phyloP scores from a whole-genome alignment of 2,329 filamentous ascomycete genomes.

The Trichoderma sp. region DNA sequence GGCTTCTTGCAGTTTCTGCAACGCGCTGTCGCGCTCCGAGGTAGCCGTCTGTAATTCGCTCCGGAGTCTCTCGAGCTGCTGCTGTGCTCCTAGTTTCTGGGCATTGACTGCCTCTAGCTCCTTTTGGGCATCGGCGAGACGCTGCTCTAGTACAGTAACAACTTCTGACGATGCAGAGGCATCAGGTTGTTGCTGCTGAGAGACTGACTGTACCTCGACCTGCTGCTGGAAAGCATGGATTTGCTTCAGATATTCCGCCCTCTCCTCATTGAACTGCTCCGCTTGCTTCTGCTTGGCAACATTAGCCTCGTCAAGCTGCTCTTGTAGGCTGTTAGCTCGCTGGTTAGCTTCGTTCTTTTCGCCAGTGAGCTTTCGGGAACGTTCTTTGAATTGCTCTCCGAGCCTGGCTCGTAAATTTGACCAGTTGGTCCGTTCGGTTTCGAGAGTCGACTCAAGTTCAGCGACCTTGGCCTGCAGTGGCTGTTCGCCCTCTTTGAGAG shows the following conservation, averaged over 20 bases:
- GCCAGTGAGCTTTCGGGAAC: conserved; percentile 52
- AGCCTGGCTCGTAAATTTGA: conserved; percentile 50
- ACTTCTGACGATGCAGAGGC: conserved; percentile 47
- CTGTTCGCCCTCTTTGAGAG: conserved; percentile 48
- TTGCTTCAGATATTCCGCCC: conserved; percentile 41
- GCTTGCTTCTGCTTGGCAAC: conserved; percentile 43
- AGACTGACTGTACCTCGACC: conserved; percentile 34
- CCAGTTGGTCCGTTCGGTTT: conserved; percentile 56
- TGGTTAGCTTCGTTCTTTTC: conserved; percentile 52
- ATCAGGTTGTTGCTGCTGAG: conserved; percentile 29
- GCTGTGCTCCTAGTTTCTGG: conserved; percentile 67
- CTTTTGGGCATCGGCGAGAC: conserved; percentile 49
- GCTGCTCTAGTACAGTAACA: conserved; percentile 46
- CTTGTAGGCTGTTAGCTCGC: conserved; percentile 52
- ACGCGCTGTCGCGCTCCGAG: conserved; percentile 62
- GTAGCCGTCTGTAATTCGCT: conserved; percentile 60
- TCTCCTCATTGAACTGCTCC: conserved; percentile 34
- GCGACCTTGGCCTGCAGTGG: conserved; percentile 53
- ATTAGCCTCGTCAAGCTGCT: conserved; percentile 46
- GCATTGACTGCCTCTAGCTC: conserved; percentile 64
- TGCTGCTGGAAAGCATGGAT: conserved; percentile 44
- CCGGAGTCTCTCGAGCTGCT: conserved; percentile 55
- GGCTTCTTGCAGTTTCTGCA: conserved; percentile 38
- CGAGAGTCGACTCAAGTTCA: conserved; percentile 50
- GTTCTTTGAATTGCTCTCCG: conserved; percentile 62